A percentile compares a stretch with the other conserved stretches of the same genome.
These are phyloP conservation scores for Chondrostereum purpureum DNA, from an alignment of 1,284 basidiomycete species.

Conservation along the genomic window DNA sequence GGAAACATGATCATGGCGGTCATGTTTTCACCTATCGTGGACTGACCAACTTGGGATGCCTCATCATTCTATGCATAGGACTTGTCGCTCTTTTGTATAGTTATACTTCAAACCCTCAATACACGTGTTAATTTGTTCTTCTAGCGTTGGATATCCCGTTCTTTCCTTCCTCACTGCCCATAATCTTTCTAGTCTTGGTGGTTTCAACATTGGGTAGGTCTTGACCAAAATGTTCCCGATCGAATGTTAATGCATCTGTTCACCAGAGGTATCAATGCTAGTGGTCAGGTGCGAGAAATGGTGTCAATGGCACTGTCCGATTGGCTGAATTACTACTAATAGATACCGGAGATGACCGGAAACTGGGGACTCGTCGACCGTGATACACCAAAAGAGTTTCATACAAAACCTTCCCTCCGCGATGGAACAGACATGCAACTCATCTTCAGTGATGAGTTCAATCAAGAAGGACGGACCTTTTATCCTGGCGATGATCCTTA, in stretches of 20 bases:
- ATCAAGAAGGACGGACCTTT: conserved; percentile 65
- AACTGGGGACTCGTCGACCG: conserved; percentile 59
- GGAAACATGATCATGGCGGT: conserved; percentile 19
- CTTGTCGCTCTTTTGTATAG: conserved; percentile 52
- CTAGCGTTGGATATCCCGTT: conserved; percentile 48
- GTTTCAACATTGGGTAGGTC: conserved; percentile 53
- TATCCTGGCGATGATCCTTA: conserved; percentile 57
- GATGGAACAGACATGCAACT: conserved; percentile 37
- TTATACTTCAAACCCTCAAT: conserved; percentile 3
- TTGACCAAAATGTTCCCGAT: not conserved
- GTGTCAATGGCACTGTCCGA: not conserved
- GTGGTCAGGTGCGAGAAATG: conserved; percentile 12
- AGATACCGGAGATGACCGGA: conserved; percentile 44
- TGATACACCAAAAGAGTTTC: conserved; percentile 54
- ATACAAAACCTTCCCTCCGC: conserved; percentile 40
- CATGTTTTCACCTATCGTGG: conserved; percentile 43
- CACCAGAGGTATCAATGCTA: conserved; percentile 62
- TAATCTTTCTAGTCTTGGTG: conserved; percentile 28
- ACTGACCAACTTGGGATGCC: conserved; percentile 59
- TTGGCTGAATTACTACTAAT: not conserved
- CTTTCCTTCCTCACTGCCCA: conserved; percentile 40
- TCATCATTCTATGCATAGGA: conserved; percentile 40
- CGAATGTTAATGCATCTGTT: not conserved
- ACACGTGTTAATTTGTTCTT: not conserved
- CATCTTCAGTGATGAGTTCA: conserved; percentile 76